Evolutionary conservation across 345 rosid genomes (phyloP), one percentile per base, ranked within the genome.

Genomic region (Excoecaria cochinchinensis): DNA sequence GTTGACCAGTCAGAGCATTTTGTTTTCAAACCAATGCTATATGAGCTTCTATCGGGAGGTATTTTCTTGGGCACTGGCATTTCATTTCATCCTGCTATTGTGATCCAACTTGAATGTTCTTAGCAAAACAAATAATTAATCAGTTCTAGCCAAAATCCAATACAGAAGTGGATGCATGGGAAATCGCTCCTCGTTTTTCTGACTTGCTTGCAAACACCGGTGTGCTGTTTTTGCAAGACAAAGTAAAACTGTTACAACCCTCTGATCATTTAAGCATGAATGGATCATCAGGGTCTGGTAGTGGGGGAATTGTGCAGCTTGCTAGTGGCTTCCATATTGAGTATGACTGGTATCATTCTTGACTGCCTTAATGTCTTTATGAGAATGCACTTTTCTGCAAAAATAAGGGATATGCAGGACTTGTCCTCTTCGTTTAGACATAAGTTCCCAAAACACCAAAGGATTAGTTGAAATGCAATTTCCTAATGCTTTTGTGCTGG

Each of bases 131-230:
- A n/a, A 9, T 44, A 25, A 51, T 59, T 59, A 38, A 76, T 46
- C 52, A n/a, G 6, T 67, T 58, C 57, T 31, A 42, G n/a, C 4
- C 59, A 38, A 31, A 25, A 51, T 24, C 60, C 51, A 12, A 24
- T 84, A 86, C 94, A 95, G 99, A 95, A 85, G 97, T 91, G 60
- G 99, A 95, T 85, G 86, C 81, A 36, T 95, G 99, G 99, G 99
- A 95, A 86, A 91, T 95, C 46, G 6, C 99, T 78, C 97, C 97
- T 19, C 92, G 88, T 62, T 95, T 92, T 84, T 85, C 89, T 17
- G 97, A 95, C 77, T 88, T 95, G 82, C 90, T 95, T 58, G 86
- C 85, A 75, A 89, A 84, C 84, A 91, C 97, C 3, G 85, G 91
- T 47, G 82, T 92, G 47, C 87, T 87, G 76, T 92, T 91, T 85